phyloP scores from a whole-genome alignment of 208 protist species.

The Porcisia deanei region DNA sequence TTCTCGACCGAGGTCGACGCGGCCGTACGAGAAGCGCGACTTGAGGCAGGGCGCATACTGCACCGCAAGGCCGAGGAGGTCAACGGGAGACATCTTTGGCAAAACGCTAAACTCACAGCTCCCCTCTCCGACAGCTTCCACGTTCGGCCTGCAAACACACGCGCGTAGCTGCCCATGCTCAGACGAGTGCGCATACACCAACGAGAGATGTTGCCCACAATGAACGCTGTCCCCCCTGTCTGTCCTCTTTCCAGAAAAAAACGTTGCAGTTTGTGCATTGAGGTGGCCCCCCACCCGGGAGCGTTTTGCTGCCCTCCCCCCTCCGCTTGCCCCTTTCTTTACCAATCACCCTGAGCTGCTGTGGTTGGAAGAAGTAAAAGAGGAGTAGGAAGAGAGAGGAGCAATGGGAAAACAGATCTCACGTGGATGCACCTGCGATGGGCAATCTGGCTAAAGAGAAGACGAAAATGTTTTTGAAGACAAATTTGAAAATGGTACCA shows the following conservation, averaged over 20 bases:
- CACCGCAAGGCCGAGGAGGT: constrained; percentile 1
- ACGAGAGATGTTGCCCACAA: background rate
- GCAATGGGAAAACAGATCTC: background rate
- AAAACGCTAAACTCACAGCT: background rate
- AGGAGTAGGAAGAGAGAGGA: background rate
- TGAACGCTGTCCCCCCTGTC: background rate
- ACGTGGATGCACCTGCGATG: background rate
- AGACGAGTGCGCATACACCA: background rate
- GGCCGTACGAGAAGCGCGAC: background rate
- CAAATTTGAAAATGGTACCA: background rate
- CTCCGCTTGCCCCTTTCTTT: background rate
- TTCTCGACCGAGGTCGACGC: background rate
- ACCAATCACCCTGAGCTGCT: background rate
- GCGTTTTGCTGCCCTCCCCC: background rate
- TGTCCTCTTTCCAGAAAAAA: background rate
- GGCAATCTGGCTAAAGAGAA: background rate
- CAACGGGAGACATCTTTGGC: background rate
- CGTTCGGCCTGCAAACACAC: background rate
- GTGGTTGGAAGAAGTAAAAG: background rate
- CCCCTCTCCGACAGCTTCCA: background rate
- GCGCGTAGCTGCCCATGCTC: constrained; percentile 1
- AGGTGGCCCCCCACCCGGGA: background rate
- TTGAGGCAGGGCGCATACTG: constrained; percentile 1
- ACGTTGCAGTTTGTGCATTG: background rate
- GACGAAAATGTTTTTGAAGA: background rate